phyloP scores from a whole-genome alignment of 1,284 basidiomycete genomes.

The Cutaneotrichosporon spelunceum region DNA sequence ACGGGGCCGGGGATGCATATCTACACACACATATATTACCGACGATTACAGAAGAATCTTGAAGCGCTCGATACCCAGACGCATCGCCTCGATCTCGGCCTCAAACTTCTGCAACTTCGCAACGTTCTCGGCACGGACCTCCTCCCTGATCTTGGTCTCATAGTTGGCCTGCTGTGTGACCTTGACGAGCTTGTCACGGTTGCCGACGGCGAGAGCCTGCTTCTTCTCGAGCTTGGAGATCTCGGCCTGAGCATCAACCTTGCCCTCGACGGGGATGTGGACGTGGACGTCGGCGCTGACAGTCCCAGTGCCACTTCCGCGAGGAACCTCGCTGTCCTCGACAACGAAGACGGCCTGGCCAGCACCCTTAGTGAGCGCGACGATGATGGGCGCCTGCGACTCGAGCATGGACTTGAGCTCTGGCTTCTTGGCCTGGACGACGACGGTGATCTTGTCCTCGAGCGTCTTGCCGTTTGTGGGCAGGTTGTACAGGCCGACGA shows the following conservation, averaged over 20 bases:
- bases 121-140: slow-evolving; percentile 68
- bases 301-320: slow-evolving; percentile 80
- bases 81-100: slow-evolving; percentile 49
- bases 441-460: slow-evolving; percentile 60
- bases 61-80: slow-evolving; percentile 50
- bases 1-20: background rate
- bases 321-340: slow-evolving; percentile 62
- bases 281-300: slow-evolving; percentile 72
- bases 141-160: slow-evolving; percentile 69
- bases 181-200: slow-evolving; percentile 72
- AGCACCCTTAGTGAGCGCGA: slow-evolving; percentile 84
- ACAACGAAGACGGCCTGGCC: slow-evolving; percentile 65
- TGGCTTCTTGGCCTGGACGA: slow-evolving; percentile 68
- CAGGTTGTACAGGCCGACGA: slow-evolving; percentile 87
- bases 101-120: slow-evolving; percentile 59
- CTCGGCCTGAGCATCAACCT: slow-evolving; percentile 78
- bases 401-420: slow-evolving; percentile 65
- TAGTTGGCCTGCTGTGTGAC: slow-evolving; percentile 72
- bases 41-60: slow-evolving; percentile 37
- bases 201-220: slow-evolving; percentile 64
- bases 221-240: slow-evolving; percentile 85
- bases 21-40: background rate
- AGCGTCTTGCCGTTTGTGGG: slow-evolving; percentile 65
- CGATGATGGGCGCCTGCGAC: slow-evolving; percentile 70
- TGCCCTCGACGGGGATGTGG: slow-evolving; percentile 81